Conservation (phyloP, 176 grass and related monocot species). For the Aegilops sharonensis region DNA sequence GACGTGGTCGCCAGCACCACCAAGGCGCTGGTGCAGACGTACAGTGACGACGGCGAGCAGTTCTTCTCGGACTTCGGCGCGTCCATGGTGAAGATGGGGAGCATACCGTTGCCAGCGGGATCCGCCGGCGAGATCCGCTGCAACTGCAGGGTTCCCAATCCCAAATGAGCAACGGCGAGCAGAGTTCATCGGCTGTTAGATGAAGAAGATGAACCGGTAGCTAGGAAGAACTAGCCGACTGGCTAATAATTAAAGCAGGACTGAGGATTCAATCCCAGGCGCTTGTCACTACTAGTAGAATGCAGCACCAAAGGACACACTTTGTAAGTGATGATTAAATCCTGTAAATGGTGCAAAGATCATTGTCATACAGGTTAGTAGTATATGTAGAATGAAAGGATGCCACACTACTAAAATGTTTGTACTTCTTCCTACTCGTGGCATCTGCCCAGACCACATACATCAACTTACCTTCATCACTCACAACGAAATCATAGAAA, state of each 20-base stretch:
- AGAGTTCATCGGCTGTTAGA: background rate
- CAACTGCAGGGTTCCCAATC: slow-evolving; percentile 58
- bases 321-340: too few species aligned
- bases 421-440: too few species aligned
- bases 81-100: slow-evolving; percentile 93
- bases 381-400: too few species aligned
- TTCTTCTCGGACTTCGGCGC: slow-evolving; percentile 64
- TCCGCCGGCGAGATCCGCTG: slow-evolving; percentile 52
- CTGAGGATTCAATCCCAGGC: background rate
- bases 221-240: background rate
- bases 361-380: too few species aligned
- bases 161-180: slow-evolving; percentile 19
- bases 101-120: slow-evolving; percentile 57
- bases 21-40: slow-evolving; percentile 56
- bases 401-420: too few species aligned
- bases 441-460: too few species aligned
- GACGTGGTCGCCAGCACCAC: slow-evolving; percentile 47
- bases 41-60: slow-evolving; percentile 25
- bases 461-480: too few species aligned
- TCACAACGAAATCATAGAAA: too few species aligned
- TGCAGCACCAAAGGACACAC: too few species aligned
- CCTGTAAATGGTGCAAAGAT: too few species aligned
- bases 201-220: background rate
- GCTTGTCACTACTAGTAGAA: background rate
- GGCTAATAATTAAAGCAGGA: background rate